Base-by-base conservation (phyloP, 1,284 basidiomycete species). In the Ganoderma leucocontextum region DNA sequence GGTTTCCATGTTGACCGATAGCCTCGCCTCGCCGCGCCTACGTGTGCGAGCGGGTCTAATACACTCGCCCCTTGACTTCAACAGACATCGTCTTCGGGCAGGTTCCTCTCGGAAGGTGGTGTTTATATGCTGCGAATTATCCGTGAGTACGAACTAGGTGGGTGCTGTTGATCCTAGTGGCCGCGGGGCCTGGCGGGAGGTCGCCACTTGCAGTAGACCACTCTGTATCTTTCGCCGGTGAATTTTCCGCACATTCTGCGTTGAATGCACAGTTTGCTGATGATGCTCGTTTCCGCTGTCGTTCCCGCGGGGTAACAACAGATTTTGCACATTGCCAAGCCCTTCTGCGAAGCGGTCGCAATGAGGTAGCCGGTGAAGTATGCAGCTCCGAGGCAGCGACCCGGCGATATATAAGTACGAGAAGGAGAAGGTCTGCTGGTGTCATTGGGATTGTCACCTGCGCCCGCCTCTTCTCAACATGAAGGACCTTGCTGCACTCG, bases 401-500 rank as follows among this genome's bases (percentile, higher is more conserved):
- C n/a, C n/a, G n/a, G n/a, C n/a, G n/a, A n/a, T n/a, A n/a, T 67
- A 67, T 67, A 67, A 67, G 38, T 60, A 60, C 36, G 36, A 9
- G 12, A 19, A 39, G n/a, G 12, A 8, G 7, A 22, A 22, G 13
- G 44, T 47, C 13, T 19, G 10, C 12, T 17, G 8, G 15, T 7
- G 6, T 47, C 2, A 1, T 33, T 19, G 33, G 4, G 33, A 2
- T n/a, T 22, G 15, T 58, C 17, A 29, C 19, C 4, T n/a, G 4
- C 22, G 33, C 12, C 36, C n/a, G 8, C 47, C 25, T 17, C 39
- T 22, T 22, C 19, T 17, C 52, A 70, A 68, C 59, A 77, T 77
- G 76, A 76, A 77, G 73, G 70, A 62, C 58, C 72, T 76, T 57
- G 71, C 74, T 49, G 74, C 76, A 61, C 63, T 76, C 67, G 73